A percentile compares a stretch with the other conserved stretches of the same genome.
phyloP scores from a whole-genome alignment of 2,329 filamentous ascomycete species.

The Emmonsiellopsis sp. region DNA sequence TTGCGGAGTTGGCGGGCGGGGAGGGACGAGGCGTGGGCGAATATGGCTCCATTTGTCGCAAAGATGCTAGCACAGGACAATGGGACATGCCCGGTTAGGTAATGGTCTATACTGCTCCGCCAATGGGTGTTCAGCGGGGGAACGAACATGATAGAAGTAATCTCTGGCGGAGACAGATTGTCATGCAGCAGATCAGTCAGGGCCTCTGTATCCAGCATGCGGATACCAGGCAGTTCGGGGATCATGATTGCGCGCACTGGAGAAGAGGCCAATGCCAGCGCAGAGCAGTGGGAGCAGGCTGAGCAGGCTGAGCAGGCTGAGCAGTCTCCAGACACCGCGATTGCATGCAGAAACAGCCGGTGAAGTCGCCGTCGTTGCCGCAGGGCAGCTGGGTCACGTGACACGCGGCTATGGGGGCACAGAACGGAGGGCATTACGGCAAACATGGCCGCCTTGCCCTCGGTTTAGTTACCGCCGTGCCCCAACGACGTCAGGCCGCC shows the following conservation, averaged over 20 bases:
- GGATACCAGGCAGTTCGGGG: slow-evolving; percentile 32
- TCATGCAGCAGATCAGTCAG: slow-evolving; percentile 32
- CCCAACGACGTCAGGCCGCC: too few species aligned
- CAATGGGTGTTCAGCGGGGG: not conserved
- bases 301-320: too few species aligned
- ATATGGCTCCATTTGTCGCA: slow-evolving; percentile 35
- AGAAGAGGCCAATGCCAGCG: too few species aligned
- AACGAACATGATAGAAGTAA: slow-evolving; percentile 33
- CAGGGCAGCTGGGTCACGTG: too few species aligned
- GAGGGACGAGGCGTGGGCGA: slow-evolving; percentile 32
- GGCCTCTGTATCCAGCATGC: slow-evolving; percentile 34
- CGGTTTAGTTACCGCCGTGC: too few species aligned
- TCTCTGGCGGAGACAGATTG: slow-evolving; percentile 34
- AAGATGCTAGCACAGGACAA: slow-evolving; percentile 24
- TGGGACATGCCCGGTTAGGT: not conserved
- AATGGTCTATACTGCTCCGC: not conserved
- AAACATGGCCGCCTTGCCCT: too few species aligned
- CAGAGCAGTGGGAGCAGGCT: too few species aligned
- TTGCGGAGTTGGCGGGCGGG: slow-evolving; percentile 31
- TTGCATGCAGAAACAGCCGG: too few species aligned
- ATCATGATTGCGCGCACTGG: slow-evolving; percentile 18
- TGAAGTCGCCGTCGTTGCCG: too few species aligned
- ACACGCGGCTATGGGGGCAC: too few species aligned
- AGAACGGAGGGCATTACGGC: too few species aligned
- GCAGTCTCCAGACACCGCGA: too few species aligned